phyloP scores from a whole-genome alignment of 1,284 basidiomycete species.

The Fistulina hepatica region DNA sequence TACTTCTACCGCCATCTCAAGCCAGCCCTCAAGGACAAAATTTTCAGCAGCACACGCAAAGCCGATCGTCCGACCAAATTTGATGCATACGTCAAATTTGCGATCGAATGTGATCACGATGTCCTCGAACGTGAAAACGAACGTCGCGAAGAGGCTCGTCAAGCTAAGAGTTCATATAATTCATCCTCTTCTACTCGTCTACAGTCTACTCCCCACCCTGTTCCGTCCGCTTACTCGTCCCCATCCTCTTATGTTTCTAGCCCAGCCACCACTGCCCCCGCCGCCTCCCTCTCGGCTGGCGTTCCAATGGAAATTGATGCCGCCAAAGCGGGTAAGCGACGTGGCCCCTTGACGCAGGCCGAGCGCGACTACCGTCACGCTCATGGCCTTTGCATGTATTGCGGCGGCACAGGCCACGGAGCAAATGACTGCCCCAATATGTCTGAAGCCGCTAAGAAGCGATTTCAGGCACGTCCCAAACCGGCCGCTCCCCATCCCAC shows the following conservation, averaged over 20 bases:
- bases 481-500: too few species aligned
- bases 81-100: neutral
- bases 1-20: conserved; percentile 7
- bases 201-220: neutral
- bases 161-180: too few species aligned
- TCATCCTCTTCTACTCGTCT: too few species aligned
- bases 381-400: conserved; percentile 6
- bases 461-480: neutral
- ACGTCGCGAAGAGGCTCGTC: too few species aligned
- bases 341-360: conserved; percentile 5
- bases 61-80: neutral
- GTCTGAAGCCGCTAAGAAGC: neutral
- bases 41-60: neutral
- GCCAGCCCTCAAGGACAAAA: conserved; percentile 4
- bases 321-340: neutral
- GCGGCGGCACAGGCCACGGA: conserved; percentile 4
- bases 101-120: neutral
- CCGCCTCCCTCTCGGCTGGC: conserved; percentile 4
- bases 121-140: neutral
- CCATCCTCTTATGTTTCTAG: neutral
- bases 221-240: neutral
- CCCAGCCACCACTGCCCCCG: conserved; percentile 1
- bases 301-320: conserved; percentile 11
- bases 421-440: conserved; percentile 4
- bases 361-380: conserved; percentile 3